Conservation (phyloP, 768 basidiomycete species). For the Tephrocybe sp. region DNA sequence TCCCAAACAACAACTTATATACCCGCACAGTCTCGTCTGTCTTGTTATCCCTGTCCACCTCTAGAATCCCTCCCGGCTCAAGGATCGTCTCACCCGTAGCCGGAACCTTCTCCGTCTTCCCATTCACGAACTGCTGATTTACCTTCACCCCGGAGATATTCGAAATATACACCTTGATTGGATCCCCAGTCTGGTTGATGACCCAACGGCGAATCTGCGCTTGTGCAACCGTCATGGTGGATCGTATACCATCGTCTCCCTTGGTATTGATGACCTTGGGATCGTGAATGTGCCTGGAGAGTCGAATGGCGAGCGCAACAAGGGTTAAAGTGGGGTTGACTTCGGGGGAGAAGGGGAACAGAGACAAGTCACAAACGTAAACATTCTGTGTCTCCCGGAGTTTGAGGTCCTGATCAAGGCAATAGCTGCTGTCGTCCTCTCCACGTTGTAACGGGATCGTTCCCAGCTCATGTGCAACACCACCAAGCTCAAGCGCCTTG, state of each 20-base stretch:
- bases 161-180: conserved; percentile 2
- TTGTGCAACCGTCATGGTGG: neutral
- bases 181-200: conserved; percentile 10
- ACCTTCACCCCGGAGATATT: neutral
- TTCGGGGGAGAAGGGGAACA: conserved; percentile 26
- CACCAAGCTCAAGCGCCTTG: conserved; percentile 20
- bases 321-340: conserved; percentile 22
- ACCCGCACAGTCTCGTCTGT: conserved; percentile 5
- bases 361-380: conserved; percentile 27
- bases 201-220: neutral
- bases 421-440: neutral
- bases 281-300: conserved; percentile 16
- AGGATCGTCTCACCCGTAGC: neutral
- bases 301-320: conserved; percentile 23
- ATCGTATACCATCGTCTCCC: neutral
- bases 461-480: conserved; percentile 27
- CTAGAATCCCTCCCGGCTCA: conserved; percentile 1
- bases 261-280: neutral
- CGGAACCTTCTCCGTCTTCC: neutral
- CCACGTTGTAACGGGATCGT: conserved; percentile 18
- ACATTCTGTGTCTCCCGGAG: conserved; percentile 12
- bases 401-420: conserved; percentile 16
- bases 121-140: neutral
- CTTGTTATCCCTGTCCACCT: neutral
- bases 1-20: conserved; percentile 1